Evolutionary conservation across 2,329 filamentous ascomycete genomes (phyloP).

Genomic region (Juglanconis juglandina): DNA sequence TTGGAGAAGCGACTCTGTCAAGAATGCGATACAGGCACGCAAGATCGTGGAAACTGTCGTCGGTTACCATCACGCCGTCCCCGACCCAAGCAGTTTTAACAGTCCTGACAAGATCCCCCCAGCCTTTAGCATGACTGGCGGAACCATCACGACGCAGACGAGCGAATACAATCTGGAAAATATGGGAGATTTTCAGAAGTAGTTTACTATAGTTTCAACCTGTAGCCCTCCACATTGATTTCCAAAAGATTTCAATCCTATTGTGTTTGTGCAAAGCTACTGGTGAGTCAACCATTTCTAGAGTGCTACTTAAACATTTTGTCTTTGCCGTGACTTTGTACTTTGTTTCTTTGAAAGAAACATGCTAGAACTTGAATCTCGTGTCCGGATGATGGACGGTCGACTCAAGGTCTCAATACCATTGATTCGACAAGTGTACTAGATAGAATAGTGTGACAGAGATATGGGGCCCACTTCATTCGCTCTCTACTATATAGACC

Average conservation of each 20-base stretch:
- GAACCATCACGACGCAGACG: neutral
- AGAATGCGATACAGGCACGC: neutral
- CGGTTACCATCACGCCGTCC: neutral
- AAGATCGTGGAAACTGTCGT: neutral
- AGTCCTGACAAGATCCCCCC: neutral
- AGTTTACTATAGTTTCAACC: too few relatives aligned
- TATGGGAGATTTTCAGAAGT: constrained; percentile 1
- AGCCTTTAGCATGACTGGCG: neutral
- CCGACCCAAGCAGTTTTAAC: neutral
- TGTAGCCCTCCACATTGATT: too few relatives aligned
- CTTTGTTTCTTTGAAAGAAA: neutral
- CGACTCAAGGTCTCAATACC: too few relatives aligned
- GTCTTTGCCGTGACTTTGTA: neutral
- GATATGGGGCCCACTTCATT: too few relatives aligned
- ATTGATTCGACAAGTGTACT: too few relatives aligned
- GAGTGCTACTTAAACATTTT: neutral
- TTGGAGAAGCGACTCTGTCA: constrained; percentile 13
- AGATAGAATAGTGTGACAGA: too few relatives aligned
- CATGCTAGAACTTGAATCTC: too few relatives aligned
- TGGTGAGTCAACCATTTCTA: too few relatives aligned
- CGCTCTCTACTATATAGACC: too few relatives aligned
- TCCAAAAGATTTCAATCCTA: too few relatives aligned
- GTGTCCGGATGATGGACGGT: too few relatives aligned
- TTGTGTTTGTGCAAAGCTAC: too few relatives aligned
- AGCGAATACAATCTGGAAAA: neutral